Evolutionary conservation across 805 yeast species (phyloP).

Genomic region (Starmerella floricola): DNA sequence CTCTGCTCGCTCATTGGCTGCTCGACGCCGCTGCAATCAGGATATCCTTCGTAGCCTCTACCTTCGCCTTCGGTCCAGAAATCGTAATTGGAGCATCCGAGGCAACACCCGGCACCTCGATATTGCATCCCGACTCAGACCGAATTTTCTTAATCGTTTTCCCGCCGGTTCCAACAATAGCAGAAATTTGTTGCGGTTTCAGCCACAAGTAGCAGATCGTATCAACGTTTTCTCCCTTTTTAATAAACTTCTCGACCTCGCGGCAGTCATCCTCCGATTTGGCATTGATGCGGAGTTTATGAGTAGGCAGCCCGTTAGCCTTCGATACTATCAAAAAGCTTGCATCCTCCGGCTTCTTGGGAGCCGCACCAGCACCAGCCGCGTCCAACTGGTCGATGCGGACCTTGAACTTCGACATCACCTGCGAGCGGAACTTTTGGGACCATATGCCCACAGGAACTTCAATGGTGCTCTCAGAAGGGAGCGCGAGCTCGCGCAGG

Average conservation of each 20-base stretch:
- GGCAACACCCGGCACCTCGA: conserved; percentile 15
- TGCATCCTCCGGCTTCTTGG: neutral
- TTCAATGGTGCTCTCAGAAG: conserved; percentile 43
- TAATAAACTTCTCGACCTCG: conserved; percentile 42
- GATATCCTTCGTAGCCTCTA: conserved; percentile 12
- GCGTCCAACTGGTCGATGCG: neutral
- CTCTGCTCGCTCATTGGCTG: neutral
- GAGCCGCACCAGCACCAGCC: neutral
- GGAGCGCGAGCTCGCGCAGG: conserved; percentile 43
- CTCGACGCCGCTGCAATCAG: conserved; percentile 4
- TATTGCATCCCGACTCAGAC: conserved; percentile 32
- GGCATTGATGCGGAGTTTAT: conserved; percentile 34
- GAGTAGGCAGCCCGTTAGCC: neutral
- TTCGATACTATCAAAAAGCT: neutral
- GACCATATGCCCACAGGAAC: conserved; percentile 44
- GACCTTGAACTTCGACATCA: conserved; percentile 3
- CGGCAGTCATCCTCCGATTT: conserved; percentile 37
- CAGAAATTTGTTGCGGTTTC: conserved; percentile 28
- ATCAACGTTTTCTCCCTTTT: conserved; percentile 37
- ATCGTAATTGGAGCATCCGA: conserved; percentile 5
- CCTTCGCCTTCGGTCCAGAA: conserved; percentile 11
- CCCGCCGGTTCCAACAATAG: conserved; percentile 67
- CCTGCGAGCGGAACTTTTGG: neutral
- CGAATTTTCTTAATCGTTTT: conserved; percentile 51
- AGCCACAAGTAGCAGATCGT: conserved; percentile 53